These are phyloP conservation scores for Solanum virginianum DNA, from an alignment of 257 asterid species.

Conservation along the genomic window DNA sequence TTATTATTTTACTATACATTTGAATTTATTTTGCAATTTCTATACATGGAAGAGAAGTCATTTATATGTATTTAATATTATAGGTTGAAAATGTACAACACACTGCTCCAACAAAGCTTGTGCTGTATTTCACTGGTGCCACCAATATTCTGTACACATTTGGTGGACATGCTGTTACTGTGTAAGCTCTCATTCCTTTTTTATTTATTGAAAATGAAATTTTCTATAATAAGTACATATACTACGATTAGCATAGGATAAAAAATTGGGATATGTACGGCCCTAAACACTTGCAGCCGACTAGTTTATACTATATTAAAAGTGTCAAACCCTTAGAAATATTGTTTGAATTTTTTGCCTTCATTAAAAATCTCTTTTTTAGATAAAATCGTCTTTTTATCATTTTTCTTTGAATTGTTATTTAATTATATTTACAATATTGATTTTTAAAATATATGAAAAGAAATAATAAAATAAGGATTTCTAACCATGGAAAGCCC, in stretches of 20 bases:
- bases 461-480: too few relatives aligned
- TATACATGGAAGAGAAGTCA: not conserved
- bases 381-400: too few relatives aligned
- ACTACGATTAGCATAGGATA: not conserved
- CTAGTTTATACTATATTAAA: too few relatives aligned
- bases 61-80: not conserved
- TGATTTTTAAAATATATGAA: too few relatives aligned
- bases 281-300: not conserved
- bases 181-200: constrained; percentile 31
- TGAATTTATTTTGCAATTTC: not conserved
- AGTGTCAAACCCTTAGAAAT: too few relatives aligned
- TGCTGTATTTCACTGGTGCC: constrained; percentile 94
- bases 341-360: too few relatives aligned
- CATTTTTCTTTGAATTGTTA: too few relatives aligned
- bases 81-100: constrained; percentile 69
- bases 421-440: too few relatives aligned
- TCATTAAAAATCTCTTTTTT: too few relatives aligned
- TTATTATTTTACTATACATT: not conserved
- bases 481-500: too few relatives aligned
- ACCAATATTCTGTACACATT: constrained; percentile 89
- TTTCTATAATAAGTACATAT: not conserved
- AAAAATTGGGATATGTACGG: not conserved
- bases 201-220: not conserved
- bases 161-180: constrained; percentile 99
- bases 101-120: constrained; percentile 66